Base-by-base conservation (phyloP, 352 stramenopile species). In the Phytophthora macrochlamydospora region DNA sequence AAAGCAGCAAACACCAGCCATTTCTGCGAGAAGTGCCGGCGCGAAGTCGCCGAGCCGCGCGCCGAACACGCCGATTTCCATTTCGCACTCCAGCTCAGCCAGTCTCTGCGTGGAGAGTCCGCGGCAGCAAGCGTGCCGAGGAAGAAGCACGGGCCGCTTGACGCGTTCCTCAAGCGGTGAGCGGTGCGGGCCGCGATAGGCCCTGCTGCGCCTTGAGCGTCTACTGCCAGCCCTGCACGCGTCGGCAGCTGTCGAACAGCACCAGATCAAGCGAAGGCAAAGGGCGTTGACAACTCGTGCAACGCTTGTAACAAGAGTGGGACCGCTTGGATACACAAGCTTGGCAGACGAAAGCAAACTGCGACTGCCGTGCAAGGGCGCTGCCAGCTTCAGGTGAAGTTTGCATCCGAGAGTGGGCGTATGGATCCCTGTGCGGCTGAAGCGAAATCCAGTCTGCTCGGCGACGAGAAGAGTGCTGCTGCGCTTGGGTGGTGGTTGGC, bases 31-130 rank as follows among this genome's bases (percentile, higher is more conserved):
- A 50, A 75, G 29, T 91, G 82, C 67, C 49, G 64, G 50, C 57
- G 57, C 24, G 13, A 57, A 8, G 59, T 91, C 40, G 50, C 38
- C 8, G 79, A 83, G 51, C 51, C 78, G 29, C 59, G 42, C n/a
- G 51, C 46, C 1, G 79, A 91, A 55, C 82, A 91, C 57, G 67
- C 67, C 0, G 82, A 91, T 58, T 89, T 83, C 56, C 82, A 91
- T 49, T 80, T 88, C 38, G 82, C 82, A 9, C 44, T 88, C 14
- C 67, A 69, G 14, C 71, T 90, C 7, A 85, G 75, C 29, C 69
- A 68, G 30, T 55, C 52, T 2, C 68, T 81, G 13, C 57, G 56
- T 1, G 67, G 30, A 28, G 49, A 76, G n/a, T 51, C 38, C n/a
- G 51, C 63, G 57, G 43, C 56, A 49, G 54, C 7, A 14, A 55